These are phyloP conservation scores for Alternaria sp. DNA, from an alignment of 2,329 filamentous ascomycete species.

Conservation along the genomic window DNA sequence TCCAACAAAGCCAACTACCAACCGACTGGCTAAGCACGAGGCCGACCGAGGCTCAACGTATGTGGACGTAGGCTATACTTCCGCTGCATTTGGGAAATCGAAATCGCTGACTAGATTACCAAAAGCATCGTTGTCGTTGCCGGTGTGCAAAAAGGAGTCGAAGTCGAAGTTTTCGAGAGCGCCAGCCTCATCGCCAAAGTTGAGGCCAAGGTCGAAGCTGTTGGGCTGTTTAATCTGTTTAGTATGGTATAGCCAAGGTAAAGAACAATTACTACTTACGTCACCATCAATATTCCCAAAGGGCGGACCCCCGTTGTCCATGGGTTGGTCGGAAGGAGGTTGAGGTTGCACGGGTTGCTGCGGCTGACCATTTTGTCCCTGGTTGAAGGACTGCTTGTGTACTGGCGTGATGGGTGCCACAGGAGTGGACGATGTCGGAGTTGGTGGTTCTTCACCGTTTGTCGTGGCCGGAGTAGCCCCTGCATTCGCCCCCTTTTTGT, in stretches of 20 bases:
- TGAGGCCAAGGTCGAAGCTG: conserved; percentile 52
- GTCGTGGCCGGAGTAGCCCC: conserved; percentile 54
- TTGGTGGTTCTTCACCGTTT: conserved; percentile 57
- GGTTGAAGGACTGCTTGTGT: conserved; percentile 51
- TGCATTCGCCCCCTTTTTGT: conserved; percentile 51
- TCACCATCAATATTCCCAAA: conserved; percentile 54
- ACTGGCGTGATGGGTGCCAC: conserved; percentile 60
- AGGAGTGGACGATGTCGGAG: conserved; percentile 59
- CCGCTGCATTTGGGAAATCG: conserved; percentile 48
- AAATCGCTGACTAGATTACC: conserved; percentile 46
- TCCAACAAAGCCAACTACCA: background rate
- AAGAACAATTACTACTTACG: conserved; percentile 35
- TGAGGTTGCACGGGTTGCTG: conserved; percentile 46
- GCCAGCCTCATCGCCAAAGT: conserved; percentile 64
- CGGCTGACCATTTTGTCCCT: conserved; percentile 47
- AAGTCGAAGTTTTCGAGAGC: conserved; percentile 74
- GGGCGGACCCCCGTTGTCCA: conserved; percentile 48
- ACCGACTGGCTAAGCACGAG: conserved; percentile 1
- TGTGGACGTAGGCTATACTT: conserved; percentile 26
- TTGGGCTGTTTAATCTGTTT: conserved; percentile 40
- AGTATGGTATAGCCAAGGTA: conserved; percentile 27
- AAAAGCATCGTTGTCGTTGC: conserved; percentile 55
- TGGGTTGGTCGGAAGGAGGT: conserved; percentile 44
- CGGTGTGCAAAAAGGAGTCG: conserved; percentile 70
- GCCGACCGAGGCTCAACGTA: background rate